Evolutionary conservation across 805 yeast genomes (phyloP), one percentile per base, ranked within the genome.

Genomic region (Starmerella khaoyaiensis): DNA sequence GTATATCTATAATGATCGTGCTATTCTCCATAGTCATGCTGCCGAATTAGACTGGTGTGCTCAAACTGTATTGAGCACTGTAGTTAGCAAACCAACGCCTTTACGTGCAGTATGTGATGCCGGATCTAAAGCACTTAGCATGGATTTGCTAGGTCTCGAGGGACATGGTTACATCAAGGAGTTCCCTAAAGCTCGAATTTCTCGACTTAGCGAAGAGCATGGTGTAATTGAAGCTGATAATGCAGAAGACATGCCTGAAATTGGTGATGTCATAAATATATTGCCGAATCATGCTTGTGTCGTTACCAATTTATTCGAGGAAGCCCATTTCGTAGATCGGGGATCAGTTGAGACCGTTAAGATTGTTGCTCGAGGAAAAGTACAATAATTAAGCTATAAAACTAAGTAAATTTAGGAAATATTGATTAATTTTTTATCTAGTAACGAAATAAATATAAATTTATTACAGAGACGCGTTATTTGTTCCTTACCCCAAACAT

Each of bases 161-260:
- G 46, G 40, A 3, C 30, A 21, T 30, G 46, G 46, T 14, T 18
- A 18, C 21, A 33, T 42, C 8, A 6, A 24, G 12, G 46, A 37
- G 21, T 36, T 22, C 30, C 46, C 46, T 8, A 15, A 28, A 5
- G 46, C 46, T 14, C 23, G 34, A 15, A 17, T 42, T 17, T 28
- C 36, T 9, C 37, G 46, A 10, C 19, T 42, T 28, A 42, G 46
- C 27, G 46, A 42, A 30, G 46, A 42, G 36, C 46, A 42, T 28
- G 46, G 46, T 18, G 46, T 42, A 7, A 33, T 42, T 17, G 46
- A 42, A 35, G 46, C 46, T n/a, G 36, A 19, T 16, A 5, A n/a
- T 21, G 37, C 41, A 19, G 36, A 21, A 19, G 41, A 42, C 28
- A 16, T 42, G 21, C 46, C 46, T 8, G 27, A 21, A 16, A 34